Evolutionary conservation across 345 rosid species (phyloP).

Genomic region (Lepidium aucheri): DNA sequence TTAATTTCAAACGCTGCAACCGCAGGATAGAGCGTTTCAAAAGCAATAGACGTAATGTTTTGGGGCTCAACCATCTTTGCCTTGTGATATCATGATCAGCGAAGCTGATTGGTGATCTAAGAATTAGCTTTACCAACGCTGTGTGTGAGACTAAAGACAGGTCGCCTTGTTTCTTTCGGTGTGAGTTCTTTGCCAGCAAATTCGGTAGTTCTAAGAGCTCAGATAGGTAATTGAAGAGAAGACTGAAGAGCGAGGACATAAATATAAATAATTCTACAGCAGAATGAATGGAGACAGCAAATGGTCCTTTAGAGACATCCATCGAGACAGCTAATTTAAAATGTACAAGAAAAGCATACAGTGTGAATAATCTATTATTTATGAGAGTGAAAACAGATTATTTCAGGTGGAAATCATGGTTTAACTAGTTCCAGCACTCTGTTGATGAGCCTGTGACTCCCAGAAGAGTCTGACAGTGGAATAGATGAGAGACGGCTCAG

Average conservation of each 20-base stretch:
- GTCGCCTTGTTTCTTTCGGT: background rate
- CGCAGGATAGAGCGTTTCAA: background rate
- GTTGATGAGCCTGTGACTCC: conserved; percentile 45
- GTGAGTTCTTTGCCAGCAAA: background rate
- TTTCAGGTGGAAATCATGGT: background rate
- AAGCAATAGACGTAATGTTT: background rate
- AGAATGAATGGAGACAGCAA: background rate
- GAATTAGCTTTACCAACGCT: background rate
- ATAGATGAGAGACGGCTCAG: conserved; percentile 74
- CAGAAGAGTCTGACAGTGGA: conserved; percentile 65
- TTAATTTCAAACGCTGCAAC: background rate
- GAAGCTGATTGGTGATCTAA: background rate
- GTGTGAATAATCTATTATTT: background rate
- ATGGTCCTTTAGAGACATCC: background rate
- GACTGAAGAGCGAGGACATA: background rate
- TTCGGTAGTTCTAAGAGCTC: background rate
- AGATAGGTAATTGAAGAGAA: background rate
- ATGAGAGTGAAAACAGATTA: background rate
- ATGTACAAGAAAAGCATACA: conserved; percentile 17
- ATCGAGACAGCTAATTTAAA: background rate
- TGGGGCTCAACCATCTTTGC: background rate
- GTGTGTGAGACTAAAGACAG: background rate
- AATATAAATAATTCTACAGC: background rate
- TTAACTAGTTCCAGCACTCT: conserved; percentile 16
- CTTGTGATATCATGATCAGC: background rate